Percentiles rank a stretch among this genome's conserved stretches.
Conservation (phyloP, 2,329 filamentous ascomycete genomes). For the Emergomyces orientalis region DNA sequence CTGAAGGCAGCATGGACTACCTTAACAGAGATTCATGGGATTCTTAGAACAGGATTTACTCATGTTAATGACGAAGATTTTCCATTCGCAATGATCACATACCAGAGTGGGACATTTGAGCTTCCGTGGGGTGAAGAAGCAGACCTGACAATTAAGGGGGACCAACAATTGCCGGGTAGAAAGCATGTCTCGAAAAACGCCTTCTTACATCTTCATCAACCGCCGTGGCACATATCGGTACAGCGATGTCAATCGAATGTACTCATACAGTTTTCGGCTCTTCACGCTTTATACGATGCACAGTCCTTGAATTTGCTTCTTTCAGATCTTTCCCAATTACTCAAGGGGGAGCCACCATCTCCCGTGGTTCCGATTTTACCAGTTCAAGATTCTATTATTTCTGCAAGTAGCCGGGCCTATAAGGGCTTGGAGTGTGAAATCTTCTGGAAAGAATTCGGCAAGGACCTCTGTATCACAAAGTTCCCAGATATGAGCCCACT, state of each 20-base stretch:
- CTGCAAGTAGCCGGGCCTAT: slow-evolving; percentile 21
- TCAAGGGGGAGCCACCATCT: slow-evolving; percentile 24
- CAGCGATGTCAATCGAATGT: slow-evolving; percentile 23
- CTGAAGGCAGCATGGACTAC: slow-evolving; percentile 52
- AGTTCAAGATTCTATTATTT: slow-evolving; percentile 39
- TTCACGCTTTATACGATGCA: slow-evolving; percentile 83
- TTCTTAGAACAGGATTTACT: slow-evolving; percentile 67
- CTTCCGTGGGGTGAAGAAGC: slow-evolving; percentile 32
- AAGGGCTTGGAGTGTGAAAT: slow-evolving; percentile 25
- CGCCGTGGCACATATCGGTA: slow-evolving; percentile 56
- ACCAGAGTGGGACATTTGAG: slow-evolving; percentile 28
- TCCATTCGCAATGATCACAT: slow-evolving; percentile 68
- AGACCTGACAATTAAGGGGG: slow-evolving; percentile 4
- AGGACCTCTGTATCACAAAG: slow-evolving; percentile 50
- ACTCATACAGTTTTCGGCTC: slow-evolving; percentile 47
- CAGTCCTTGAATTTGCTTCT: slow-evolving; percentile 60
- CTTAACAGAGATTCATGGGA: slow-evolving; percentile 51
- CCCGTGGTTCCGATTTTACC: slow-evolving; percentile 31
- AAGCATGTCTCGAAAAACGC: slow-evolving; percentile 22
- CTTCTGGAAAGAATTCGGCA: slow-evolving; percentile 57
- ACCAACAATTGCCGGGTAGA: neutral
- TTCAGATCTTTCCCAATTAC: slow-evolving; percentile 43
- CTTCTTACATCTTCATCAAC: slow-evolving; percentile 41
- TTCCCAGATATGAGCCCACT: slow-evolving; percentile 70
- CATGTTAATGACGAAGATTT: slow-evolving; percentile 49